Conservation (phyloP, 169 alveolate genomes). For the Plasmodium chabaudi region DNA sequence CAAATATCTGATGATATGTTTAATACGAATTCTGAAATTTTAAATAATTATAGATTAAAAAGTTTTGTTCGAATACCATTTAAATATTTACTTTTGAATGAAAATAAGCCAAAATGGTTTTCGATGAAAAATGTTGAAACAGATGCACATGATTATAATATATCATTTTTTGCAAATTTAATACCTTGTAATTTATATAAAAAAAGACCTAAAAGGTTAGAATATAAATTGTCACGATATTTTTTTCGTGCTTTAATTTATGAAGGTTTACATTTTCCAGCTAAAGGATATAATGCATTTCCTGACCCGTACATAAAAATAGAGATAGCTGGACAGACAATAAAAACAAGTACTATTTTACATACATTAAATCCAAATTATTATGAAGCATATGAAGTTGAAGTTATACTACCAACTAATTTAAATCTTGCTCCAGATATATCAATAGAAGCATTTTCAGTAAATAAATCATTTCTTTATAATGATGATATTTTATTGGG, state of each 20-base stretch:
- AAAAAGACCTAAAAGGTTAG: slow-evolving; percentile 87
- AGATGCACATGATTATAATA: slow-evolving; percentile 73
- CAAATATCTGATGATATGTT: slow-evolving; percentile 18
- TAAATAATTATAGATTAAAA: slow-evolving; percentile 50
- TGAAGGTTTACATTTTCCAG: slow-evolving; percentile 91
- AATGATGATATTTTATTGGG: slow-evolving; percentile 80
- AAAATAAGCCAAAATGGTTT: slow-evolving; percentile 91
- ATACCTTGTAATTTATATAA: slow-evolving; percentile 73
- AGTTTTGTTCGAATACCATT: slow-evolving; percentile 81
- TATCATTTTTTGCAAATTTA: slow-evolving; percentile 78
- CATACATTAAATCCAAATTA: slow-evolving; percentile 89
- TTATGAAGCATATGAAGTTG: slow-evolving; percentile 91
- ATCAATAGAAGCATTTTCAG: slow-evolving; percentile 84
- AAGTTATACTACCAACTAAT: slow-evolving; percentile 89
- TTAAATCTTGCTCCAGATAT: slow-evolving; percentile 91
- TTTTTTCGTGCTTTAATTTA: slow-evolving; percentile 89
- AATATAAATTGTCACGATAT: slow-evolving; percentile 84
- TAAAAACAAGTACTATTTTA: slow-evolving; percentile 84
- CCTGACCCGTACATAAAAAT: slow-evolving; percentile 84
- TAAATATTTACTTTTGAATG: slow-evolving; percentile 76
- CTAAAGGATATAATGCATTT: slow-evolving; percentile 83
- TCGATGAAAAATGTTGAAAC: slow-evolving; percentile 78
- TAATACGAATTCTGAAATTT: slow-evolving; percentile 3
- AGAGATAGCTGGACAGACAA: slow-evolving; percentile 88
- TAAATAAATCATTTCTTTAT: slow-evolving; percentile 79